A percentile compares a stretch with the other conserved stretches of the same genome.
These are phyloP conservation scores for Leavenworthia alabamica DNA, from an alignment of 345 rosid species.

Conservation along the genomic window DNA sequence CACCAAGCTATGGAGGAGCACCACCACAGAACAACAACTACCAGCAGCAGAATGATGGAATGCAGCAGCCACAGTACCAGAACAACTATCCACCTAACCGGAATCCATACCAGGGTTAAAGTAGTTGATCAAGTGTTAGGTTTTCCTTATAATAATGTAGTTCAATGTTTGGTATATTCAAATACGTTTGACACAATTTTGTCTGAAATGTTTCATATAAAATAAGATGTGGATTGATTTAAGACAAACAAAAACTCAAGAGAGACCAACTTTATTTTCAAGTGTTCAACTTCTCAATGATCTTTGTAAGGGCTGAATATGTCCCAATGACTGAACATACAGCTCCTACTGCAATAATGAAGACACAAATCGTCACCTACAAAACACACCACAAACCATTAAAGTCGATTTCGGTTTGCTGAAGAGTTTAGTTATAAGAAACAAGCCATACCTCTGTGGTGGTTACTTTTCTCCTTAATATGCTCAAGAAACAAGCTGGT, in stretches of 20 bases:
- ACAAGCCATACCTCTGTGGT: constrained; percentile 51
- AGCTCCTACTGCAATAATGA: constrained; percentile 60
- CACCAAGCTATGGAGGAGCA: no score
- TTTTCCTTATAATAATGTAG: constrained; percentile 1
- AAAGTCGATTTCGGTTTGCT: no score
- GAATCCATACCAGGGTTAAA: constrained; percentile 31
- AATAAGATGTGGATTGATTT: neutral
- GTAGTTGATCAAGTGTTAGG: constrained; percentile 15
- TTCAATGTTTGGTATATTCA: neutral
- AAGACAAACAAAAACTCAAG: neutral
- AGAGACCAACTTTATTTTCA: no score
- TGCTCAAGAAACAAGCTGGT: constrained; percentile 82
- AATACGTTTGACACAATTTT: neutral
- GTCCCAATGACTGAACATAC: constrained; percentile 62
- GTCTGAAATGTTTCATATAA: neutral
- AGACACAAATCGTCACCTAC: constrained; percentile 48
- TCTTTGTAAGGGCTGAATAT: constrained; percentile 58
- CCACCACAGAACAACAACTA: constrained; percentile 18
- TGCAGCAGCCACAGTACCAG: constrained; percentile 36
- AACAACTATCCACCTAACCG: constrained; percentile 31
- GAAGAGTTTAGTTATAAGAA: no score
- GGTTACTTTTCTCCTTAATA: constrained; percentile 49
- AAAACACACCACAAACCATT: no score
- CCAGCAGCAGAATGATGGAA: constrained; percentile 28
- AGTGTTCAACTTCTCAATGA: constrained; percentile 51